phyloP scores from a whole-genome alignment of 441 rosid genomes.

The Gossypium schwendimanii region DNA sequence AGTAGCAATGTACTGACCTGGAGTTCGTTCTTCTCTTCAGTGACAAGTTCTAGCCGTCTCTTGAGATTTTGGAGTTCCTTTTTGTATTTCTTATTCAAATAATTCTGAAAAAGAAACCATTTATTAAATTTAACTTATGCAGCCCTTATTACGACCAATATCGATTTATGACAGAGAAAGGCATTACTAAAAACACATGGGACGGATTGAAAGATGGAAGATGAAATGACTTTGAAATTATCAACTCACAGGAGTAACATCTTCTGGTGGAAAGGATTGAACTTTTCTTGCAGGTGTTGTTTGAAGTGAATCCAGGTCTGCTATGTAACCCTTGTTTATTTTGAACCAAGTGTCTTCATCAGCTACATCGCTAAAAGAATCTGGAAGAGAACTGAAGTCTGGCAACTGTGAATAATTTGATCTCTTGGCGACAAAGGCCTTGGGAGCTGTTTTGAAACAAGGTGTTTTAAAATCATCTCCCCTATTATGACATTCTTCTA shows the following conservation, averaged over 20 bases:
- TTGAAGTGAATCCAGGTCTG: slow-evolving; percentile 73
- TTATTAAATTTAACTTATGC: neutral
- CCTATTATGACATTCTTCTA: slow-evolving; percentile 37
- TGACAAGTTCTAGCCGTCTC: slow-evolving; percentile 45
- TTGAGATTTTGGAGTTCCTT: slow-evolving; percentile 53
- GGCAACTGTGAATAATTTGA: slow-evolving; percentile 54
- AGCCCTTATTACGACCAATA: neutral
- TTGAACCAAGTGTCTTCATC: slow-evolving; percentile 92
- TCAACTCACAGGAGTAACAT: slow-evolving; percentile 53
- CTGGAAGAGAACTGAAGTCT: slow-evolving; percentile 76
- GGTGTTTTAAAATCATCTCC: slow-evolving; percentile 54
- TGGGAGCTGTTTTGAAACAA: slow-evolving; percentile 51
- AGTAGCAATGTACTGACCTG: slow-evolving; percentile 42
- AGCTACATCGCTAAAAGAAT: slow-evolving; percentile 62
- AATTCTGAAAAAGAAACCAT: slow-evolving; percentile 26
- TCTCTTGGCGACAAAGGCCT: slow-evolving; percentile 61
- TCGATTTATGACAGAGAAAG: neutral
- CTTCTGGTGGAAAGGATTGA: slow-evolving; percentile 48
- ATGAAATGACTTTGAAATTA: slow-evolving; percentile 6
- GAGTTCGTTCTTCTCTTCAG: slow-evolving; percentile 49
- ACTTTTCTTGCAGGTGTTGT: slow-evolving; percentile 65
- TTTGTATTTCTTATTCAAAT: slow-evolving; percentile 22
- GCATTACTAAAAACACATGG: neutral
- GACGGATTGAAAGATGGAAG: neutral
- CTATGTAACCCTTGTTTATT: slow-evolving; percentile 76